Percentiles rank a stretch among this genome's conserved stretches.
phyloP scores from a whole-genome alignment of 2,329 filamentous ascomycete genomes.

The Colletotrichum eleusines region DNA sequence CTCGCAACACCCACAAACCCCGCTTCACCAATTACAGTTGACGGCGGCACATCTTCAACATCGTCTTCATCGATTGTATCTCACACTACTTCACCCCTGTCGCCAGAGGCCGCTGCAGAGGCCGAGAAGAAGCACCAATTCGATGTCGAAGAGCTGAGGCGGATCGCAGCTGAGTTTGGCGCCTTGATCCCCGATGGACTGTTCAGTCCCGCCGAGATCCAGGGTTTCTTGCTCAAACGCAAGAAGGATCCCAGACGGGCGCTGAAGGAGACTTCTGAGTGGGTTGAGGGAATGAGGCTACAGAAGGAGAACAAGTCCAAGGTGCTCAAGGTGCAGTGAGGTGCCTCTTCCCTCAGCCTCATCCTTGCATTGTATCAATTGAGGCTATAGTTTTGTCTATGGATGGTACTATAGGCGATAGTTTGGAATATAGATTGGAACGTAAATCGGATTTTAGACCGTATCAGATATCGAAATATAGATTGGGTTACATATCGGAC shows the following conservation, averaged over 20 bases:
- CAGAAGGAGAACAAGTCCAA: constrained; percentile 65
- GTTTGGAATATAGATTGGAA: no score
- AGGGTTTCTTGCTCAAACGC: constrained; percentile 73
- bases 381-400: neutral
- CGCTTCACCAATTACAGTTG: constrained; percentile 18
- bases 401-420: no score
- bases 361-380: neutral
- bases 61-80: constrained; percentile 15
- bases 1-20: constrained; percentile 24
- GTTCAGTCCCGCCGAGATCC: constrained; percentile 72
- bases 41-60: constrained; percentile 13
- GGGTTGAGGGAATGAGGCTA: constrained; percentile 64
- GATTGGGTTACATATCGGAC: no score
- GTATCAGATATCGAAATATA: no score
- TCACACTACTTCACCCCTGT: neutral
- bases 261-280: constrained; percentile 63
- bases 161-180: constrained; percentile 63
- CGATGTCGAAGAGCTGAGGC: constrained; percentile 54
- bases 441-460: no score
- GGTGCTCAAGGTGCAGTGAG: constrained; percentile 61
- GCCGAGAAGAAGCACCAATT: constrained; percentile 40
- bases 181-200: constrained; percentile 62
- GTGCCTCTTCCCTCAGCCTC: neutral
- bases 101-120: neutral
- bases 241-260: constrained; percentile 70